Conservation (phyloP, 768 basidiomycete species). For the Hemileccinum impolitum region DNA sequence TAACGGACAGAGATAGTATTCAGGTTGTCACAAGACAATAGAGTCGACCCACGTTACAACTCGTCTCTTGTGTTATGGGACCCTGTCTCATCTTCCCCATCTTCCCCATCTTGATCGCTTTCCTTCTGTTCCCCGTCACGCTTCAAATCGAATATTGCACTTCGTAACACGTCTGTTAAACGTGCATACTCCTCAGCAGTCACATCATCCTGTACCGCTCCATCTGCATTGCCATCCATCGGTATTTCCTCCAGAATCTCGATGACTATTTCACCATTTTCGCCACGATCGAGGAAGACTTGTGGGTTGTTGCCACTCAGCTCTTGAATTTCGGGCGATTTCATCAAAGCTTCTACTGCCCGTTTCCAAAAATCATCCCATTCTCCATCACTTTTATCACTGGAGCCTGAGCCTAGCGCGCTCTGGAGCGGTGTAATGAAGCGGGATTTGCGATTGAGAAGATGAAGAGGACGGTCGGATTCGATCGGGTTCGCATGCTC, state of each 20-base stretch:
- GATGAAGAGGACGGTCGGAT: conserved; percentile 54
- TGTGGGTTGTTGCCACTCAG: conserved; percentile 30
- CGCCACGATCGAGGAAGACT: conserved; percentile 41
- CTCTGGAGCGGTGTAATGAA: conserved; percentile 35
- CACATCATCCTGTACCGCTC: conserved; percentile 24
- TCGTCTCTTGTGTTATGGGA: conserved; percentile 29
- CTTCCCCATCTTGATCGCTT: conserved; percentile 21
- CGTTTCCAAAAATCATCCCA: conserved; percentile 28
- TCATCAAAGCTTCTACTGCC: conserved; percentile 27
- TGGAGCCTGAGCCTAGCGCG: conserved; percentile 14
- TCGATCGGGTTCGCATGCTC: conserved; percentile 40
- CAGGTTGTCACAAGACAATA: conserved; percentile 13
- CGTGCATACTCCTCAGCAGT: conserved; percentile 40
- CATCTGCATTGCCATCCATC: conserved; percentile 29
- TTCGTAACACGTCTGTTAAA: conserved; percentile 49
- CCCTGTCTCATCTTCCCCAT: conserved; percentile 33
- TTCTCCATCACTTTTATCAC: conserved; percentile 15
- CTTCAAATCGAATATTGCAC: conserved; percentile 50
- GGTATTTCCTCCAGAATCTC: conserved; percentile 46
- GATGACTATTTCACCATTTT: conserved; percentile 41
- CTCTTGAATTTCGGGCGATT: conserved; percentile 29
- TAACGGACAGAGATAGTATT: conserved; percentile 13
- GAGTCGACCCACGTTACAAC: conserved; percentile 29
- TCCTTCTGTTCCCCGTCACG: conserved; percentile 28
- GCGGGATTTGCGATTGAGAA: conserved; percentile 47